Evolutionary conservation across 1,284 basidiomycete species (phyloP), one percentile per base, ranked within the genome.

Genomic region (Clitocybe nebularis): DNA sequence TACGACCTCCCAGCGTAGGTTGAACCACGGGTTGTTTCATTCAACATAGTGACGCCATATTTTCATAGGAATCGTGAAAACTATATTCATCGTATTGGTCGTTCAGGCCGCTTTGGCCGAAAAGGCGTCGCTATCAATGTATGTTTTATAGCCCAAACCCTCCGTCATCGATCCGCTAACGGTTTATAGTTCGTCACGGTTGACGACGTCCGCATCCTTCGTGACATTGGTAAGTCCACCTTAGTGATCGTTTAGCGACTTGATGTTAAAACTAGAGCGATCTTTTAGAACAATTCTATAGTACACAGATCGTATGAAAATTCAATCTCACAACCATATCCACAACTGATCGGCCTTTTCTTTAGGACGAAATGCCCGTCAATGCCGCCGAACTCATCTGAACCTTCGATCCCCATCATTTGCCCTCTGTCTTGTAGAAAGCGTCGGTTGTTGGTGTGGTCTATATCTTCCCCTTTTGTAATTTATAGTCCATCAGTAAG

Each of bases 21-120:
- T 47, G 26, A 35, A 30, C 25, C 16, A 34, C 44, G 10, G 26
- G 21, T n/a, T 36, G 20, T 25, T 14, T 34, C 35, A 20, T 50
- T 51, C 42, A 50, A 51, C 53, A 46, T 48, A 26, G 26, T 46
- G 38, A 45, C 10, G n/a, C 11, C 33, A 36, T 35, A 8, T 21
- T 25, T 39, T 40, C 22, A 32, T 47, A 89, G 86, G 50, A 93
- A 93, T 65, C 92, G 93, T 77, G 94, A 98, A 74, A 96, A 97
- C 67, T 99, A 99, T 70, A 94, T 99, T 53, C 94, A 98, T 70
- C 85, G 94, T 57, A 97, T 97, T 57, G 94, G 94, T 66, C 84
- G 93, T 45, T 92, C 89, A 41, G 94, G 94, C 56, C 88, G 94
- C 44, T 97, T 96, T 64, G 93, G 93, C 51, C 77, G 93, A 51